Base-by-base conservation (phyloP, 2,329 filamentous ascomycete genomes). In the Aureobasidium sp. region DNA sequence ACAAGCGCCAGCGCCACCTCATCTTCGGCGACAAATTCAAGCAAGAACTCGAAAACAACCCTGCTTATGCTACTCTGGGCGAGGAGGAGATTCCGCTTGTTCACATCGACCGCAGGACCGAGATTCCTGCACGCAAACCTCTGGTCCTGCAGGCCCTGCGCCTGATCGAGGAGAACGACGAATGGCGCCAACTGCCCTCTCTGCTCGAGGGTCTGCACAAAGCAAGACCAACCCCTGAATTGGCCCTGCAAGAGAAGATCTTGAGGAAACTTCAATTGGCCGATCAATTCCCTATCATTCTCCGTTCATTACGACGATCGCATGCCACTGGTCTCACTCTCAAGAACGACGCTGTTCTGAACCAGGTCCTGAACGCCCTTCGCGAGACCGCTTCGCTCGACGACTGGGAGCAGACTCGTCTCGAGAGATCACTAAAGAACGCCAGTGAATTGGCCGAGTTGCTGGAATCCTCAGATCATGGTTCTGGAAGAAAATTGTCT, bases 401-500 rank as follows among this genome's bases (percentile, higher is more conserved):
- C 4, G 59, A 61, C 1, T 75, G 71, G 70, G 64, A 64, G 5
- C 55, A 67, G 55, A 63, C 64, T 19, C 66, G 66, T 42, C 63
- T 71, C 19, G 58, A 56, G 37, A 70, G 68, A 55, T 68, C 70
- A n/a, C 44, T 71, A 22, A 66, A 63, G 49, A 61, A 67, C 37
- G 68, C 68, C 7, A 67, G 69, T 29, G 63, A 70, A 50, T 54
- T 75, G 6, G 65, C 68, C 14, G 63, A 68, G 38, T 54, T 74
- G 56, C 63, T 75, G 60, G 71, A 74, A 55, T 63, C 64, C 4
- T 56, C 65, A 39, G 65, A 67, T 54, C 73, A 77, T 60, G 61
- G 65, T 37, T 59, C 60, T 8, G 59, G 59, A 39, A 56, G 55
- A 39, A 54, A 41, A 17, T 25, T 60, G 8, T 51, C 55, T 6